Conservation (phyloP, 73 alveolate genomes). For the Paramecium tetraurelia region DNA sequence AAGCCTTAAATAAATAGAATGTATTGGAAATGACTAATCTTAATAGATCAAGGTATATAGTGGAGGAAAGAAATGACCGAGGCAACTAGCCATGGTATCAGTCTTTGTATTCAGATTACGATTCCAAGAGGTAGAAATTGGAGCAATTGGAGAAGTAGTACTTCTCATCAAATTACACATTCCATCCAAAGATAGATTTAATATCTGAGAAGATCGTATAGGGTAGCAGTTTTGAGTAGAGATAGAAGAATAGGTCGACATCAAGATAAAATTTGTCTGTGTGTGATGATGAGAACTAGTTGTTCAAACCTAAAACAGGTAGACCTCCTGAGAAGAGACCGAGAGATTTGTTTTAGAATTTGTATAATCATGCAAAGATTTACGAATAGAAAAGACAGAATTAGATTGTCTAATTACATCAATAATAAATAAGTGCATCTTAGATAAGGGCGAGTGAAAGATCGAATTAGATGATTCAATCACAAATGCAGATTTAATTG, state of each 20-base stretch:
- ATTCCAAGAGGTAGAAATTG: not conserved
- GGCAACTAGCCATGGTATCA: not conserved
- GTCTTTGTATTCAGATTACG: not conserved
- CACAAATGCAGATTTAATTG: not conserved
- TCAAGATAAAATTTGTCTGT: not conserved
- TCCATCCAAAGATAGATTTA: slow-evolving; percentile 33
- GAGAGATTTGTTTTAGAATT: not conserved
- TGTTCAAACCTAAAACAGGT: slow-evolving; percentile 31
- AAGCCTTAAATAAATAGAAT: not conserved
- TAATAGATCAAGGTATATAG: not conserved
- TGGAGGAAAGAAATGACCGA: not conserved
- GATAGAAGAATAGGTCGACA: not conserved
- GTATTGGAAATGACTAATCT: not conserved
- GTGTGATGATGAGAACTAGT: slow-evolving; percentile 27
- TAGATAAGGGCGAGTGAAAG: not conserved
- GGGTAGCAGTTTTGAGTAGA: slow-evolving; percentile 46
- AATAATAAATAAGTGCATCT: not conserved
- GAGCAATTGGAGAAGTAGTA: not conserved
- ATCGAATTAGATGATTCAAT: not conserved
- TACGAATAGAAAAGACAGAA: not conserved
- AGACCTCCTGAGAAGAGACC: slow-evolving; percentile 36
- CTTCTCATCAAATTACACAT: not conserved
- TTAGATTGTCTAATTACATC: not conserved
- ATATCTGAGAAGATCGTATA: slow-evolving; percentile 7
- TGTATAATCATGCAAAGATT: not conserved